Percentiles rank a stretch among this genome's conserved stretches.
Conservation (phyloP, 805 yeast genomes). For the Candida tallmaniae region DNA sequence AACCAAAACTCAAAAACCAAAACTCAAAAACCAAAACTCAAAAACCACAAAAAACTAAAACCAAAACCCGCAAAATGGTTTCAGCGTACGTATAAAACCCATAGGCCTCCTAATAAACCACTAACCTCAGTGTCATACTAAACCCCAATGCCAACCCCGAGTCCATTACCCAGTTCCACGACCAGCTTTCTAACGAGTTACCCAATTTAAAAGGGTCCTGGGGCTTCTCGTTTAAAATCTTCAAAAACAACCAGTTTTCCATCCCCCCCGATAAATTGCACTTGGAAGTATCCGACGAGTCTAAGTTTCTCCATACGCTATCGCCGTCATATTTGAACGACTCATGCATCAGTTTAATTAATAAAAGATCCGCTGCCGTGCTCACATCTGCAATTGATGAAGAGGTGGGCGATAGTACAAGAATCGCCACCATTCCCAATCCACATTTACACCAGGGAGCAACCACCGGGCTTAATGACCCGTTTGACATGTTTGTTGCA, state of each 20-base stretch:
- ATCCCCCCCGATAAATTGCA: conserved; percentile 35
- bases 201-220: conserved; percentile 61
- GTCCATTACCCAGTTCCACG: conserved; percentile 66
- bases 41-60: too few species aligned
- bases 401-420: conserved; percentile 17
- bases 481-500: conserved; percentile 50
- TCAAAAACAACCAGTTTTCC: conserved; percentile 56
- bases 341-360: conserved; percentile 45
- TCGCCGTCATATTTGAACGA: conserved; percentile 46
- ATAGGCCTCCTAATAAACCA: not conserved
- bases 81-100: conserved; percentile 30
- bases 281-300: conserved; percentile 27
- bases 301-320: conserved; percentile 47
- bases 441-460: conserved; percentile 46
- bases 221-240: conserved; percentile 65
- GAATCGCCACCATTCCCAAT: conserved; percentile 27
- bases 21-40: too few species aligned
- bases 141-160: conserved; percentile 47
- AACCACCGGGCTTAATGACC: conserved; percentile 51
- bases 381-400: conserved; percentile 32
- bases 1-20: too few species aligned
- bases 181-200: conserved; percentile 60
- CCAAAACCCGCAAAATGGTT: conserved; percentile 19
- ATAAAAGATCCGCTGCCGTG: conserved; percentile 36
- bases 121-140: conserved; percentile 32